A percentile compares a stretch with the other conserved stretches of the same genome.
Evolutionary conservation across 1,284 basidiomycete genomes (phyloP).

Genomic region (Trichosporon faecale): DNA sequence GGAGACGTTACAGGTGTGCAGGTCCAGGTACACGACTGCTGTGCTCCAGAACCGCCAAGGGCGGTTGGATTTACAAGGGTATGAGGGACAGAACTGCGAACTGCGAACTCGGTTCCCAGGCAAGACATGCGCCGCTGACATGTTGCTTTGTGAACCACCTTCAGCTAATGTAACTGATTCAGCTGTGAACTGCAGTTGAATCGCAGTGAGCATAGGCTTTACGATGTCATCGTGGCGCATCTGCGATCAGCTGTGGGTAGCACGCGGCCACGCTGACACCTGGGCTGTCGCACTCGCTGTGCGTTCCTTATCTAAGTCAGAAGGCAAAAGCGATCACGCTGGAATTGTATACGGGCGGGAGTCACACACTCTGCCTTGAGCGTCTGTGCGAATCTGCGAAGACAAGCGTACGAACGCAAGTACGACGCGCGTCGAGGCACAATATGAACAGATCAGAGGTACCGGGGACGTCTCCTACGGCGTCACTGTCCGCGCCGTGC

Average conservation of each 20-base stretch:
- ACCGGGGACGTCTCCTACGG: neutral
- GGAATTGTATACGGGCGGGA: neutral
- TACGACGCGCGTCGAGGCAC: neutral
- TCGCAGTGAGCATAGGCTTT: neutral
- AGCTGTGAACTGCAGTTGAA: neutral
- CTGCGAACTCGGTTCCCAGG: neutral
- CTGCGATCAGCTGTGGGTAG: neutral
- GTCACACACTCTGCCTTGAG: neutral
- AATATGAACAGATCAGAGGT: neutral
- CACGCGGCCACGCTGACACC: neutral
- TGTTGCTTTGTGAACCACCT: neutral
- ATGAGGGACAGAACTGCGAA: neutral
- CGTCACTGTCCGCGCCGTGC: neutral
- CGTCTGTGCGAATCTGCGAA: neutral
- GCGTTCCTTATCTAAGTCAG: neutral
- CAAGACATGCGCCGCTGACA: neutral
- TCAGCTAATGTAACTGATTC: neutral
- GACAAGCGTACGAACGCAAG: neutral
- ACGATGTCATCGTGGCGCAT: neutral
- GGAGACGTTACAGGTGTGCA: neutral
- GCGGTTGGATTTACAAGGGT: neutral
- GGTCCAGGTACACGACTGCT: neutral
- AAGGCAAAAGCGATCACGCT: conserved; percentile 5
- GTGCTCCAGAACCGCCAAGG: too few species aligned
- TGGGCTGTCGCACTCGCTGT: neutral